phyloP scores from a whole-genome alignment of 1,139 yeast genomes.

The Geotrichum siamense region DNA sequence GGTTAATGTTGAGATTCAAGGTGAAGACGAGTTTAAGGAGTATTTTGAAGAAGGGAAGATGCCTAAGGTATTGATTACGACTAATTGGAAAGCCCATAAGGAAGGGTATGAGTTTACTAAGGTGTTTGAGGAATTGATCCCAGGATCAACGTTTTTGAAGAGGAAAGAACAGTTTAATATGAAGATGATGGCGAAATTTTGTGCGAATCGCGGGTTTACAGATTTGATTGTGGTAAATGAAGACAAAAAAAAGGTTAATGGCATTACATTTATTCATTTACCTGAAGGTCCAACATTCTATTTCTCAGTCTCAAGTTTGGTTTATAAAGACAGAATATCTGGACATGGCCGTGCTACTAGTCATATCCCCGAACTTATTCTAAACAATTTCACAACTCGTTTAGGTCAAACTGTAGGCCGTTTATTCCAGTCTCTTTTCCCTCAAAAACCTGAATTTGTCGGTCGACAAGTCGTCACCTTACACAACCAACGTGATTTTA shows the following conservation, averaged over 20 bases:
- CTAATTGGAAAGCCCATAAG: conserved; percentile 78
- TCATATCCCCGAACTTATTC: conserved; percentile 83
- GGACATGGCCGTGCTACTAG: conserved; percentile 91
- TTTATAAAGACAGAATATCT: conserved; percentile 44
- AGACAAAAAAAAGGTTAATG: conserved; percentile 85
- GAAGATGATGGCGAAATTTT: conserved; percentile 77
- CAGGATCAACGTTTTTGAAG: conserved; percentile 78
- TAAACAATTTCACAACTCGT: conserved; percentile 87
- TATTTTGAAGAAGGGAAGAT: conserved; percentile 52
- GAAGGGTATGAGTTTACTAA: conserved; percentile 89
- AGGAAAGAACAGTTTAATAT: conserved; percentile 77
- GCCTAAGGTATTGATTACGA: conserved; percentile 85
- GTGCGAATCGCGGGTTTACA: conserved; percentile 76
- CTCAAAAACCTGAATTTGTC: conserved; percentile 84
- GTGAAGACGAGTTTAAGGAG: conserved; percentile 67
- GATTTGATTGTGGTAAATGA: conserved; percentile 86
- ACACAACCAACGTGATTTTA: conserved; percentile 92
- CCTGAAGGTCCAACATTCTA: conserved; percentile 95
- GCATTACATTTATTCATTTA: conserved; percentile 83
- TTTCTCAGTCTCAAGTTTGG: conserved; percentile 74
- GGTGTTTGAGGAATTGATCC: conserved; percentile 72
- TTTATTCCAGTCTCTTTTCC: conserved; percentile 84
- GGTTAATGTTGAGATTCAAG: conserved; percentile 63
- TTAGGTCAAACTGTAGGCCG: conserved; percentile 90
- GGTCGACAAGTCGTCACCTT: conserved; percentile 94